Percentiles rank a stretch among this genome's conserved stretches.
Conservation (phyloP, 1,284 basidiomycete species). For the Neolentinus lepideus region DNA sequence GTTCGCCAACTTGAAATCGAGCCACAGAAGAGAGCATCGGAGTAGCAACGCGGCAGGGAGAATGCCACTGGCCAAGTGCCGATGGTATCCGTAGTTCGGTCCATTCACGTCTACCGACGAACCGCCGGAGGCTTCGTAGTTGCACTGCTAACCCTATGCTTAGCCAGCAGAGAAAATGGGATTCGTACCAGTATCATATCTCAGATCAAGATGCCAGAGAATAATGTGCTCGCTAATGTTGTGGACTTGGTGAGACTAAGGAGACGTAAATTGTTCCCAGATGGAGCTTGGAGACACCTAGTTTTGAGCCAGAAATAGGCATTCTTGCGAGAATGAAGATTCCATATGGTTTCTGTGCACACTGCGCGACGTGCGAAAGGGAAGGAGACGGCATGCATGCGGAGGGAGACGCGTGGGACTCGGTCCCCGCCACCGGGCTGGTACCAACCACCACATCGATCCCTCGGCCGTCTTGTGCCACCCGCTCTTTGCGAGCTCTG, state of each 20-base stretch:
- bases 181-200: too few species aligned
- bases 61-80: too few species aligned
- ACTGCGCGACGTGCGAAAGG: slow-evolving; percentile 1
- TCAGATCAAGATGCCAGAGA: too few species aligned
- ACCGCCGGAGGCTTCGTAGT: too few species aligned
- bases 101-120: too few species aligned
- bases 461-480: neutral
- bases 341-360: neutral
- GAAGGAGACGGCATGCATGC: neutral
- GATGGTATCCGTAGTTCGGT: too few species aligned
- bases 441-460: slow-evolving; percentile 1
- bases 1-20: too few species aligned
- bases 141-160: too few species aligned
- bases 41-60: too few species aligned
- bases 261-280: neutral
- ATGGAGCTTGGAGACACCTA: neutral
- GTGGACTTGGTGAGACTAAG: neutral
- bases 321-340: neutral
- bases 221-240: too few species aligned
- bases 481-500: slow-evolving; percentile 1
- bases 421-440: neutral
- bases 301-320: neutral
- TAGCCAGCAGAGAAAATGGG: too few species aligned
- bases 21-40: too few species aligned
- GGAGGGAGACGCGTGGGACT: neutral